A percentile compares a stretch with the other conserved stretches of the same genome.
These are phyloP conservation scores for Fusarium citri DNA, from an alignment of 2,329 filamentous ascomycete genomes.

Conservation along the genomic window DNA sequence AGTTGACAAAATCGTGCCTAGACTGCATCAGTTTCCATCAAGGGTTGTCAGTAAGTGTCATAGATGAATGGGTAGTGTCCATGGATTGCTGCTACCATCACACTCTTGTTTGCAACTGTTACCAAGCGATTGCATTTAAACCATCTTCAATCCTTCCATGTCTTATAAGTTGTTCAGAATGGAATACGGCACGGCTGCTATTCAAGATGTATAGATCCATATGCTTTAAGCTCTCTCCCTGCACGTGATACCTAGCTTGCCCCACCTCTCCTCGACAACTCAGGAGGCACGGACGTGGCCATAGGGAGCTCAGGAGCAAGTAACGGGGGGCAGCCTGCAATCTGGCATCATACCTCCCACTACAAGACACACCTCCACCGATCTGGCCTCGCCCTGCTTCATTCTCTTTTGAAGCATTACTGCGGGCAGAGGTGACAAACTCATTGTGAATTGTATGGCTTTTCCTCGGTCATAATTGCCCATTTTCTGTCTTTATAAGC, in stretches of 20 bases:
- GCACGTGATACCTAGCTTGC: conserved; percentile 45
- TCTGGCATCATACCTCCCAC: conserved; percentile 58
- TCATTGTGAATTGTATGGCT: conserved; percentile 35
- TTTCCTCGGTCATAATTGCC: conserved; percentile 36
- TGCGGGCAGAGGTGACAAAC: conserved; percentile 49
- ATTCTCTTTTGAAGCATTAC: conserved; percentile 43
- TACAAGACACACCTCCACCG: conserved; percentile 43
- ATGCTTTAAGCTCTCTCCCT: conserved; percentile 23
- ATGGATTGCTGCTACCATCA: background rate
- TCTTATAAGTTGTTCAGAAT: background rate
- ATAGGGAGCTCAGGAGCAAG: conserved; percentile 48
- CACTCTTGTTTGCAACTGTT: background rate
- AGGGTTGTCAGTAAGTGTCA: background rate
- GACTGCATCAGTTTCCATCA: background rate
- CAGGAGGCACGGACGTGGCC: conserved; percentile 46
- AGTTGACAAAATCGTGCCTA: background rate
- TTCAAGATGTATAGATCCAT: background rate
- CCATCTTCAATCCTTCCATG: background rate
- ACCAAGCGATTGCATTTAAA: background rate
- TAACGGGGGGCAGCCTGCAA: conserved; percentile 53
- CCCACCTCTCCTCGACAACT: conserved; percentile 40
- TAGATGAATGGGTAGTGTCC: background rate
- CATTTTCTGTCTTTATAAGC: conserved; percentile 30
- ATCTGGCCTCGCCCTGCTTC: conserved; percentile 43
- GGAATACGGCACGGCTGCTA: background rate